Conservation (phyloP, 805 yeast species). For the Vanderwaltozyma yarrowii region DNA sequence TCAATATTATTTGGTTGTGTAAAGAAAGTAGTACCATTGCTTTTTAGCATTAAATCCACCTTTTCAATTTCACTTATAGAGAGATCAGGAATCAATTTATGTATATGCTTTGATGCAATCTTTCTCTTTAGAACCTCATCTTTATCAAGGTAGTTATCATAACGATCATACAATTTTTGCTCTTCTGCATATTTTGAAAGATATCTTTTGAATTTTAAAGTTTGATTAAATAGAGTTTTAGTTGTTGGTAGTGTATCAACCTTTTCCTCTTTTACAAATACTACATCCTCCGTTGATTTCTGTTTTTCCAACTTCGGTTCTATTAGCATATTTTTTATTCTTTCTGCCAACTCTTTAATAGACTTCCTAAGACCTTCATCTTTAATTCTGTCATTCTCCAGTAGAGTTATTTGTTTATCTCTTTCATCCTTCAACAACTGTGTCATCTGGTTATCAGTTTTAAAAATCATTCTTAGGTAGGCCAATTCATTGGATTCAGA, state of each 20-base stretch:
- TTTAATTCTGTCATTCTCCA: conserved; percentile 12
- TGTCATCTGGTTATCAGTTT: conserved; percentile 31
- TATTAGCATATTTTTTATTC: conserved; percentile 16
- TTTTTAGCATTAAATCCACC: conserved; percentile 22
- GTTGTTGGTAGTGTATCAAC: conserved; percentile 3
- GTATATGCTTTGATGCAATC: conserved; percentile 4
- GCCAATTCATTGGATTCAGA: conserved; percentile 19
- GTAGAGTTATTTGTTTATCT: conserved; percentile 15
- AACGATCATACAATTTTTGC: conserved; percentile 33
- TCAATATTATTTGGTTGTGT: conserved; percentile 39
- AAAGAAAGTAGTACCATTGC: conserved; percentile 19
- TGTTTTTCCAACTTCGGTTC: conserved; percentile 4
- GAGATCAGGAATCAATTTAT: conserved; percentile 20
- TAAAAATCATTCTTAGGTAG: conserved; percentile 27
- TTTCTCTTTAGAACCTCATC: conserved; percentile 23
- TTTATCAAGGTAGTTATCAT: conserved; percentile 32
- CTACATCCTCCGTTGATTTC: conserved; percentile 13
- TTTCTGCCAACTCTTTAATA: conserved; percentile 21
- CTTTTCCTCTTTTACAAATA: conserved; percentile 21
- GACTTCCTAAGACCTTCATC: conserved; percentile 10
- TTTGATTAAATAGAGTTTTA: neutral
- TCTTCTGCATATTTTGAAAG: conserved; percentile 23
- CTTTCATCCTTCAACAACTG: conserved; percentile 18
- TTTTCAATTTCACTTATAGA: conserved; percentile 12
- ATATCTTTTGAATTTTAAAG: conserved; percentile 17